Base-by-base conservation (phyloP, 306 rosid species). In the Trichosanthes truncata region DNA sequence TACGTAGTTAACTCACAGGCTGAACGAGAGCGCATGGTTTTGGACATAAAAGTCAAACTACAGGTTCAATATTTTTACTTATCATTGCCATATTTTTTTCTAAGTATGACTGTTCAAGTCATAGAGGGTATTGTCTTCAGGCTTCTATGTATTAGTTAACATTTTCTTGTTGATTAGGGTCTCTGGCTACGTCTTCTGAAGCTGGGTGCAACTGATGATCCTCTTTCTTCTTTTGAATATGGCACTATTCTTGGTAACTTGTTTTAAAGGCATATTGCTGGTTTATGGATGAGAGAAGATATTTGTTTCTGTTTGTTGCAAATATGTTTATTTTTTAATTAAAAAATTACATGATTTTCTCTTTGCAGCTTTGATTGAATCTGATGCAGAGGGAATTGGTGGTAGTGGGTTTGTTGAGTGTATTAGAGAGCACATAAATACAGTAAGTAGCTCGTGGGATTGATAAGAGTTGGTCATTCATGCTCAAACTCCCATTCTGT, bases 321-420 rank as follows among this genome's bases (percentile, higher is more conserved):
- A 33, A 55, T 82, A 78, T 86, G 26, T 74, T 74, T 15, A 74
- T 6, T 45, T 45, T 71, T 72, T 72, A 26, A 23, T 48, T 48
- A 15, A 14, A 74, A 74, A 46, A 26, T 6, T 46, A 4, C 31
- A 17, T 49, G 23, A 66, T 83, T 23, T 67, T 87, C 61, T 82
- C 55, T 75, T 86, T 86, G 93, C 96, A 95, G 99, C 99, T 86
- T 85, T 95, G 84, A 93, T 95, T 83, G 99, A 95, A 87, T 95
- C 97, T 83, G 99, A 95, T 84, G 99, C 99, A 11, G 99, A 95
- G 86, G 99, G 99, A 45, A 95, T 95, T 86, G 99, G 97, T 10
- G 97, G 99, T 36, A 93, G 99, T 81, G 99, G 99, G 62, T 95
- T 95, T 80, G 90, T 95, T 74, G 99, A 95, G 86, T 95, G 99